These are phyloP conservation scores for Melaleuca quinquenervia DNA, from an alignment of 345 rosid genomes.

Conservation along the genomic window DNA sequence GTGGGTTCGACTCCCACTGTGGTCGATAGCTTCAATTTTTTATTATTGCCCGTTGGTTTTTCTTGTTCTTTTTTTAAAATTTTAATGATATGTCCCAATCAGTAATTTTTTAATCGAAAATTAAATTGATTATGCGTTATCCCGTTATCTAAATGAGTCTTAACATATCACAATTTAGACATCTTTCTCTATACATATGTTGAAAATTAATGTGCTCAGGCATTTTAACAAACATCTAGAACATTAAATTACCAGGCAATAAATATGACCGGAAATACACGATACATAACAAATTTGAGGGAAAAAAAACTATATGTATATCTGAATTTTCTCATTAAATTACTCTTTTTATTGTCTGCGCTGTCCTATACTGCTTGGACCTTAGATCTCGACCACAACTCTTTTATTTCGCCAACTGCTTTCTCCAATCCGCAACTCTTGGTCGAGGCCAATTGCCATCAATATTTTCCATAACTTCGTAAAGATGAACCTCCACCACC, in stretches of 20 bases:
- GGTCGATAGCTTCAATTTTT: background rate
- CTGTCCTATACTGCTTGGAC: background rate
- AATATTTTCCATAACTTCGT: too few species aligned
- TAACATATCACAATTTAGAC: background rate
- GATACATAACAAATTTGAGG: background rate
- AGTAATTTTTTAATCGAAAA: background rate
- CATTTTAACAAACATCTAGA: background rate
- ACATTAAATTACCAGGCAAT: background rate
- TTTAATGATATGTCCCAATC: background rate
- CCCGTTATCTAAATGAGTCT: background rate
- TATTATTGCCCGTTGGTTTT: background rate
- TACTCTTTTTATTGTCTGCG: too few species aligned
- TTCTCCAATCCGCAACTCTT: background rate
- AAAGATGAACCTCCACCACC: background rate
- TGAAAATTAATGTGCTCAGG: background rate
- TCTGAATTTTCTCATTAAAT: background rate
- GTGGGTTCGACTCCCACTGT: conserved; percentile 39
- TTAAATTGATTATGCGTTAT: background rate
- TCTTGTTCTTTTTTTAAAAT: background rate
- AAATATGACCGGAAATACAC: background rate
- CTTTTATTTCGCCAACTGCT: background rate
- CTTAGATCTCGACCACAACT: background rate
- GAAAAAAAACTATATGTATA: background rate
- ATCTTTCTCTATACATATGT: background rate
- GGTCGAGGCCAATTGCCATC: background rate